Evolutionary conservation across 163 green algal genomes (phyloP), one percentile per base, ranked within the genome.

Genomic region (Scenedesmus sp.): DNA sequence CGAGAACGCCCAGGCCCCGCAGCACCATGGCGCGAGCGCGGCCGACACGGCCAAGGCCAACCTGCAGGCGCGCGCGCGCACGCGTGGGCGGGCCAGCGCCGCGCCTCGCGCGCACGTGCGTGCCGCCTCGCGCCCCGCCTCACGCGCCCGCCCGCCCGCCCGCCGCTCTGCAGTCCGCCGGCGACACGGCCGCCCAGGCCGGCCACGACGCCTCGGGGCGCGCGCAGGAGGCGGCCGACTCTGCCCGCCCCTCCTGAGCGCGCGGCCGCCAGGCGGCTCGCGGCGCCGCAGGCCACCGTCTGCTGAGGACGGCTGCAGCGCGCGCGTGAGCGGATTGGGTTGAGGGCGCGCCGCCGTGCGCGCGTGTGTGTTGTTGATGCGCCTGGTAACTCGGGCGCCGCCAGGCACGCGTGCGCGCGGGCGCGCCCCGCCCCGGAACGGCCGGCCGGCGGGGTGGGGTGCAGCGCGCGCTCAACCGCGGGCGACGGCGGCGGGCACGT

Each of bases 91-190:
- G 51, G 51, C 22, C 9, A 11, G 20, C 22, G 11, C 9, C n/a
- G 18, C 18, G 51, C 51, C 20, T 7, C 10, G 22, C 20, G 9
- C 10, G 22, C 51, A 60, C 22, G 39, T 42, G 44, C 44, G 44
- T 31, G 36, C 10, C 44, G 36, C 39, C 24, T 71, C 0, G 20
- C 17, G 33, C 13, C 14, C 62, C 60, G 42, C 42, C 58, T 42
- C 18, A 13, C 28, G 44, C 63, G 29, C n/a, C n/a, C 44, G 22
- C 58, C 63, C 28, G 24, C 14, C 42, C 63, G 26, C 20, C 56
- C 26, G 63, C 63, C 63, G 60, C 58, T 44, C 44, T 73, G 44
- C 63, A 73, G 63, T 36, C 42, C 9, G 63, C 63, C 14, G 24
- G 44, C n/a, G 44, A 73, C 10, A 73, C 58, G 63, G 20, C 63